Evolutionary conservation across 345 rosid genomes (phyloP), one percentile per base, ranked within the genome.

Genomic region (Syzygium aromaticum): DNA sequence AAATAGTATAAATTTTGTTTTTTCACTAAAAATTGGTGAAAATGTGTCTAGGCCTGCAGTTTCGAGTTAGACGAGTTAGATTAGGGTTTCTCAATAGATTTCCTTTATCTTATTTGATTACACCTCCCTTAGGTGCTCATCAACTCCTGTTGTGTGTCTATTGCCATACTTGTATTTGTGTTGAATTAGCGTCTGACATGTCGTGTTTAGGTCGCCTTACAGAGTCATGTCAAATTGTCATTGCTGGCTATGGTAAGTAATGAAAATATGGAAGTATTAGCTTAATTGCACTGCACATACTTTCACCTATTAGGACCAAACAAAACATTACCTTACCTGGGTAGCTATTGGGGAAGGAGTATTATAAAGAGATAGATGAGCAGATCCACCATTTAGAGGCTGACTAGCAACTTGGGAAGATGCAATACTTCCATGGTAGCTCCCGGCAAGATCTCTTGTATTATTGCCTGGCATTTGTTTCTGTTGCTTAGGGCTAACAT

Each of bases 271-370:
- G 82, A 73, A 73, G 14, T 38, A 73, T 73, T 73, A 73, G 38
- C 14, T 73, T 73, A 73, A 38, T 38, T 73, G 38, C 13, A 21
- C 82, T 33, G 38, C 49, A 38, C 49, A 73, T 19, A 33, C 46
- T 67, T 67, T 19, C 43, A 73, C 82, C 46, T 73, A 73, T 73
- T 73, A 38, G 27, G 49, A 73, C 82, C 82, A 38, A 73, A 73
- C n/a, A 73, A 38, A 73, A 73, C 25, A 73, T 73, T 38, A 73
- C 82, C 82, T 73, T 92, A 96, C 99, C 99, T 95, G 98, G 51
- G 96, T 80, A 77, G 92, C 93, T 89, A 96, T 90, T 87, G 99
- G 98, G 16, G 98, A 96, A 88, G 99, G 99, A 51, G 99, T 98
- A 90, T 89, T 98, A 90, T 95, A 96, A 86, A 94, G 94, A 86